Percentiles rank a stretch among this genome's conserved stretches.
These are phyloP conservation scores for Arthrobotrys iridis DNA, from an alignment of 2,329 filamentous ascomycete genomes.

Conservation along the genomic window DNA sequence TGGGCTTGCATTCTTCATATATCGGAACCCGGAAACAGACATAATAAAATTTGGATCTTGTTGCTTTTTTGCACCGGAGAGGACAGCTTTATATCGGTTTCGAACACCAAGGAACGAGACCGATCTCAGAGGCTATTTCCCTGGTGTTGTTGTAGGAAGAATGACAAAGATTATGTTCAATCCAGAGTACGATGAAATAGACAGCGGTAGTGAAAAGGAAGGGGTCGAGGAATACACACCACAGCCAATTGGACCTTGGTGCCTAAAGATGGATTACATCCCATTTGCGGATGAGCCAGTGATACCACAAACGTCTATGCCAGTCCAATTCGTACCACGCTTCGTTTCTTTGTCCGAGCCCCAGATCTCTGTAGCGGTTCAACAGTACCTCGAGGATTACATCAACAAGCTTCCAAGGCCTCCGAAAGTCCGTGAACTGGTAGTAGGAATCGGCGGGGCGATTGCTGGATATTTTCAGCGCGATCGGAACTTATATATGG, in stretches of 20 bases:
- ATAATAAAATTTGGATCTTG: background rate
- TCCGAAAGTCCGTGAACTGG: background rate
- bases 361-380: background rate
- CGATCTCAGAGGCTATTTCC: slow-evolving; percentile 11
- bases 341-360: background rate
- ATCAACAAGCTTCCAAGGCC: background rate
- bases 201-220: background rate
- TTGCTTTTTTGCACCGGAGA: slow-evolving; percentile 11
- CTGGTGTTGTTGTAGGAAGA: background rate
- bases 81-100: background rate
- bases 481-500: background rate
- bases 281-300: slow-evolving; percentile 21
- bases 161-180: background rate
- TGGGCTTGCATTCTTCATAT: slow-evolving; percentile 24
- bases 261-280: slow-evolving; percentile 1
- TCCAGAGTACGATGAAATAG: background rate
- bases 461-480: background rate
- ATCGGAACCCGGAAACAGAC: background rate
- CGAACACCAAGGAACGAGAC: background rate
- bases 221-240: background rate
- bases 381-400: background rate
- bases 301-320: background rate
- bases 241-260: slow-evolving; percentile 1
- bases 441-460: background rate
- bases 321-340: background rate